phyloP scores from a whole-genome alignment of 208 protist genomes.

The Trypanosoma caninum region DNA sequence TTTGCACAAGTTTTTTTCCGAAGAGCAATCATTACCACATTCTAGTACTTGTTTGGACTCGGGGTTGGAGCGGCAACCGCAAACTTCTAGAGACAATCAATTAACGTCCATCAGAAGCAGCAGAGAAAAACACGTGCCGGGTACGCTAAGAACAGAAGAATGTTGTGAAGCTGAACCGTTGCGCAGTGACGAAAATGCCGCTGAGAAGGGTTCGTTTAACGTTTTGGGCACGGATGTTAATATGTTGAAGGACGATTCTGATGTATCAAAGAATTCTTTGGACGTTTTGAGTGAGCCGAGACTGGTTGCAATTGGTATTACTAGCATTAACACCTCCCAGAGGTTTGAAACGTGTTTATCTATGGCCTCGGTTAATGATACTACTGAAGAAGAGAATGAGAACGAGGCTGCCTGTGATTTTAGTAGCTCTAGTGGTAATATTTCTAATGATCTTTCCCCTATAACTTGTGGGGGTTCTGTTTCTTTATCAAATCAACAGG shows the following conservation, averaged over 20 bases:
- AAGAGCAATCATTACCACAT: not conserved
- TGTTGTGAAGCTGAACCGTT: too few species aligned
- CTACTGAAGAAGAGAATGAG: not conserved
- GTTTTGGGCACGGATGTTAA: too few species aligned
- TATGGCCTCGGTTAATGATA: not conserved
- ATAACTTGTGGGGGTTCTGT: too few species aligned
- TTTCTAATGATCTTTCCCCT: too few species aligned
- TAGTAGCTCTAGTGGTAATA: not conserved
- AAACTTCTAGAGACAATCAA: too few species aligned
- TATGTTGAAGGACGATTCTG: too few species aligned
- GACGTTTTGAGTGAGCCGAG: not conserved
- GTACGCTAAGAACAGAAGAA: too few species aligned
- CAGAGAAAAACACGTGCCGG: too few species aligned
- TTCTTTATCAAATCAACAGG: too few species aligned
- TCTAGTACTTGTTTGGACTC: not conserved
- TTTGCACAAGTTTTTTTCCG: not conserved
- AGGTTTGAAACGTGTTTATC: conserved; percentile 9
- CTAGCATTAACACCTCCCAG: not conserved
- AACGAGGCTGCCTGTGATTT: not conserved
- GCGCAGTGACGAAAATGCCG: too few species aligned
- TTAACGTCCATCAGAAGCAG: too few species aligned
- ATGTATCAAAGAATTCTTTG: not conserved
- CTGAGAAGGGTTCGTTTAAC: too few species aligned
- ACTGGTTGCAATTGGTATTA: not conserved
- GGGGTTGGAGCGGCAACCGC: not conserved